A percentile compares a stretch with the other conserved stretches of the same genome.
Conservation (phyloP, 306 rosid genomes). For the Sechiopsis laciniata region DNA sequence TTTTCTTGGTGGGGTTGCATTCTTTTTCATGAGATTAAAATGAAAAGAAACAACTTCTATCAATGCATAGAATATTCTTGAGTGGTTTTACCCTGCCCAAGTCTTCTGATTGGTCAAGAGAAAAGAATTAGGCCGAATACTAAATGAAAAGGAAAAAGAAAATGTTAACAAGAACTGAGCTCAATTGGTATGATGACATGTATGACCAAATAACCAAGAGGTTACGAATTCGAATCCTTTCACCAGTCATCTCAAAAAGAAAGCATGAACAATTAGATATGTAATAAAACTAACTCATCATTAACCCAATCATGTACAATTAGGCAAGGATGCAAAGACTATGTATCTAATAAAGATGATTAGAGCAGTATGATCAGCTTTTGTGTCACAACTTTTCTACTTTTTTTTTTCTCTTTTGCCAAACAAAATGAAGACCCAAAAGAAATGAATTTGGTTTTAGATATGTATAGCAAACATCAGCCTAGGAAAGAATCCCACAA, state of each 20-base stretch:
- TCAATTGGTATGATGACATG: too few relatives aligned
- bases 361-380: too few relatives aligned
- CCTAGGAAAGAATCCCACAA: constrained; percentile 18
- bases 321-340: neutral
- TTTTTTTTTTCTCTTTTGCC: neutral
- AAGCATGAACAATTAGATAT: neutral
- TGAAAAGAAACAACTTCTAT: too few relatives aligned
- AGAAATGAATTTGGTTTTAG: neutral
- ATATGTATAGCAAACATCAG: constrained; percentile 8
- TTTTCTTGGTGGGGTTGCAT: neutral
- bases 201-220: too few relatives aligned
- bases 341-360: too few relatives aligned
- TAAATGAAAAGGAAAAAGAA: neutral
- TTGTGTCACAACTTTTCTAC: neutral
- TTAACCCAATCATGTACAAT: constrained; percentile 18
- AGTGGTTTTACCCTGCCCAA: constrained; percentile 4
- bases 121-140: constrained; percentile 3
- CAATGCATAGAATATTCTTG: neutral
- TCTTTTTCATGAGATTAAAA: too few relatives aligned
- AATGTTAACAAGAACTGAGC: too few relatives aligned
- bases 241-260: neutral
- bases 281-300: neutral
- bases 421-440: neutral
- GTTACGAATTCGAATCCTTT: too few relatives aligned
- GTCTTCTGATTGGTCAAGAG: neutral